Conservation (phyloP, 2,329 filamentous ascomycete species). For the Daldinia eschscholtzii region DNA sequence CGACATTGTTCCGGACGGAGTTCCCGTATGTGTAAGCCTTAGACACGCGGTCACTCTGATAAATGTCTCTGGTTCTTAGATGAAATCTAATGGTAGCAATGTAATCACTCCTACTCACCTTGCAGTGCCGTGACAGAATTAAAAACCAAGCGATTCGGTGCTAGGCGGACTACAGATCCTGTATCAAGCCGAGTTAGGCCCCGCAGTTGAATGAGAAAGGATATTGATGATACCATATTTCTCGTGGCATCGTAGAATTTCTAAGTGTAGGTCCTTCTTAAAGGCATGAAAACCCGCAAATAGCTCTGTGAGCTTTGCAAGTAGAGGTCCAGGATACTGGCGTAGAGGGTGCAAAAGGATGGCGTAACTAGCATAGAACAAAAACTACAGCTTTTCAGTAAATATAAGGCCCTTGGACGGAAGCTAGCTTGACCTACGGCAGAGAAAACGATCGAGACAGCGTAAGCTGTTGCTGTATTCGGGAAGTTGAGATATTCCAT, state of each 20-base stretch:
- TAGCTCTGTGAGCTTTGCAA: constrained; percentile 6
- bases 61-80: constrained; percentile 3
- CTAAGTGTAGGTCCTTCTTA: too few species aligned
- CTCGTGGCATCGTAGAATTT: too few species aligned
- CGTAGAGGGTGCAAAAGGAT: constrained; percentile 15
- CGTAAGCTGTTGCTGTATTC: too few species aligned
- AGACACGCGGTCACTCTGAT: constrained; percentile 1
- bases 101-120: background rate
- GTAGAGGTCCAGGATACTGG: constrained; percentile 17
- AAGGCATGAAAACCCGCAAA: constrained; percentile 11
- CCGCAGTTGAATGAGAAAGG: background rate
- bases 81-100: background rate
- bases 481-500: too few species aligned
- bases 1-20: constrained; percentile 5
- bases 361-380: background rate
- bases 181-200: background rate
- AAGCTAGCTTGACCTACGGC: too few species aligned
- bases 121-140: constrained; percentile 1
- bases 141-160: constrained; percentile 6
- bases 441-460: too few species aligned
- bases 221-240: background rate
- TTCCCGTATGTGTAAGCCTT: constrained; percentile 10
- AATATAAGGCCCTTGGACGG: too few species aligned
- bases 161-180: background rate
- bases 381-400: background rate